phyloP scores from a whole-genome alignment of 768 basidiomycete genomes.

The Xerocomellus amylosporus region DNA sequence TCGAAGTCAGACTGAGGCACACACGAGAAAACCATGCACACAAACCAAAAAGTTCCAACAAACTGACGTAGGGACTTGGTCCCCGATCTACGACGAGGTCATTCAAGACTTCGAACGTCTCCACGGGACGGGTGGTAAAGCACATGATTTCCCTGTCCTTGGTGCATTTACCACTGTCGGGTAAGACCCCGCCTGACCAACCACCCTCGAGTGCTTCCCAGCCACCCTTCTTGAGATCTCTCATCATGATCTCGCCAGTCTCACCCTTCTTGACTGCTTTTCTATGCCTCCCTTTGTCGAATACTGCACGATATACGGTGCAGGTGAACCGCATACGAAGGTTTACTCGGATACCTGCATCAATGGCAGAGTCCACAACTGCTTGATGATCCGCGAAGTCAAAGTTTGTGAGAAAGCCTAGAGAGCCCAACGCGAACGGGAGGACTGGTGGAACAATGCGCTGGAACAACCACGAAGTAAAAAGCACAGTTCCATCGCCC shows the following conservation, averaged over 20 bases:
- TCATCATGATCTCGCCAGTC: constrained; percentile 97
- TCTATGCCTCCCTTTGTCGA: constrained; percentile 61
- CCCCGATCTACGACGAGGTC: constrained; percentile 98
- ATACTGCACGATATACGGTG: constrained; percentile 92
- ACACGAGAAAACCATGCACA: constrained; percentile 9
- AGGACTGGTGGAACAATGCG: constrained; percentile 98
- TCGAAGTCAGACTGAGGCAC: constrained; percentile 1
- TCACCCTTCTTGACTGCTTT: constrained; percentile 91
- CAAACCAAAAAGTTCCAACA: constrained; percentile 94
- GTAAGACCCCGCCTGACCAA: constrained; percentile 44
- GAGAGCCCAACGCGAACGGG: constrained; percentile 93
- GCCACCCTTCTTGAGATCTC: constrained; percentile 81
- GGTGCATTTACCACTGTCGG: constrained; percentile 44
- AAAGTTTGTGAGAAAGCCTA: constrained; percentile 97
- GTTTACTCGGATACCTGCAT: constrained; percentile 94
- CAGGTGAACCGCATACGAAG: constrained; percentile 99
- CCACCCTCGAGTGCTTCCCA: constrained; percentile 97
- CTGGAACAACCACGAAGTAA: constrained; percentile 99
- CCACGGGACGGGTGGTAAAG: constrained; percentile 90
- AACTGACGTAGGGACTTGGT: constrained; percentile 95
- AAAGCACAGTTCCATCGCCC: constrained; percentile 96
- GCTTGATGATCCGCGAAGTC: constrained; percentile 83
- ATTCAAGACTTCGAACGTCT: constrained; percentile 95
- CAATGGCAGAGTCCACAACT: constrained; percentile 85
- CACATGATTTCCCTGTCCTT: constrained; percentile 99